Evolutionary conservation across 768 basidiomycete genomes (phyloP).

Genomic region (Rossbeevera mucosa): DNA sequence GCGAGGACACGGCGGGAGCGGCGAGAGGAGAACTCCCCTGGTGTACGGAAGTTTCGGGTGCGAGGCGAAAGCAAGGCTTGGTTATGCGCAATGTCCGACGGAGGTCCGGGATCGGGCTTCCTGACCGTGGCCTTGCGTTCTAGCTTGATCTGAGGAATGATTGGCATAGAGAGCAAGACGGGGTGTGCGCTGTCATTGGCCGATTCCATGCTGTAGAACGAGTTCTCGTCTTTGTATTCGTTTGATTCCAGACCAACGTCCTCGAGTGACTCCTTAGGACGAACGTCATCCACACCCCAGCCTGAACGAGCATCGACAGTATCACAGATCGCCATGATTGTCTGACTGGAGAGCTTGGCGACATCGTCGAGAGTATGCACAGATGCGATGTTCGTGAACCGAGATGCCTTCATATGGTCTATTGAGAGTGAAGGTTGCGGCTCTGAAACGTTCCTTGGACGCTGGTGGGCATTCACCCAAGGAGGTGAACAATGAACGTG

Average conservation of each 20-base stretch:
- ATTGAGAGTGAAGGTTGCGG: constrained; percentile 20
- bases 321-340: not conserved
- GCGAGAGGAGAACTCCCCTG: constrained; percentile 15
- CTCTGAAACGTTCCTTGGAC: constrained; percentile 21
- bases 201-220: constrained; percentile 25
- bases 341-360: constrained; percentile 3
- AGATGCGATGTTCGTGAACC: constrained; percentile 11
- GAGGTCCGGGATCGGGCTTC: constrained; percentile 1
- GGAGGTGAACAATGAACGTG: not conserved
- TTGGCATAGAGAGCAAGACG: constrained; percentile 24
- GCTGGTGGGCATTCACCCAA: not conserved
- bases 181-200: constrained; percentile 22
- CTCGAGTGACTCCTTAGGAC: not conserved
- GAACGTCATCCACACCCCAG: not conserved
- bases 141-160: constrained; percentile 26
- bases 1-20: constrained; percentile 9
- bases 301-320: not conserved
- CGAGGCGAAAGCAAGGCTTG: constrained; percentile 19
- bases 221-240: constrained; percentile 10
- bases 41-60: constrained; percentile 11
- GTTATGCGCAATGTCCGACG: not conserved
- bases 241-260: not conserved
- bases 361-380: constrained; percentile 11
- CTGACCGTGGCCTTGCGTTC: constrained; percentile 25
- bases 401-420: constrained; percentile 15